A percentile compares a stretch with the other conserved stretches of the same genome.
These are phyloP conservation scores for Pterocarpus santalinus DNA, from an alignment of 306 rosid species.

Conservation along the genomic window DNA sequence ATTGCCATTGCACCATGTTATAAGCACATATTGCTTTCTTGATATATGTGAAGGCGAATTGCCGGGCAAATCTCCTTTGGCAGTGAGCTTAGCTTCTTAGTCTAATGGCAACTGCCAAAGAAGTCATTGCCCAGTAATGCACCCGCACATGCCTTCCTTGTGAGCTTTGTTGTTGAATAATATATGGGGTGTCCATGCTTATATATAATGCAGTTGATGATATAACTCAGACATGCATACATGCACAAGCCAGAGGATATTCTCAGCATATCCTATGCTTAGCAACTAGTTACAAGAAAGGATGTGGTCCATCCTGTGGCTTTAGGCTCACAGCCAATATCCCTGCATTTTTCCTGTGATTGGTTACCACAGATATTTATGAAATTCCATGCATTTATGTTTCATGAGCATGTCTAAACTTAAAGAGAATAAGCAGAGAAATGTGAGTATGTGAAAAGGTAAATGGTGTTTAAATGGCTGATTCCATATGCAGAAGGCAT, in stretches of 20 bases:
- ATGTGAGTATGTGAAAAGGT: slow-evolving; percentile 7
- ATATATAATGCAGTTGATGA: slow-evolving; percentile 52
- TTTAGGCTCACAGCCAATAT: slow-evolving; percentile 30
- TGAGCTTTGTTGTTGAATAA: slow-evolving; percentile 26
- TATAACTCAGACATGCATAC: slow-evolving; percentile 8
- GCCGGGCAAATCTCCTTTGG: slow-evolving; percentile 89
- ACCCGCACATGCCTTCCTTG: slow-evolving; percentile 41
- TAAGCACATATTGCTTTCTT: background rate
- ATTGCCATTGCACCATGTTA: background rate
- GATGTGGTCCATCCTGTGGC: slow-evolving; percentile 44
- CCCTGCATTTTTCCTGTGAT: slow-evolving; percentile 22
- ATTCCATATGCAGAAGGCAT: slow-evolving; percentile 31
- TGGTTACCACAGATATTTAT: slow-evolving; percentile 31
- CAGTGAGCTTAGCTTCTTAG: slow-evolving; percentile 47
- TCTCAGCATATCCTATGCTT: slow-evolving; percentile 52
- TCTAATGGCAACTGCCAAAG: slow-evolving; percentile 58
- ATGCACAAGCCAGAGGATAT: slow-evolving; percentile 45
- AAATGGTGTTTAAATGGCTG: slow-evolving; percentile 8
- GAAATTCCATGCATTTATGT: slow-evolving; percentile 25
- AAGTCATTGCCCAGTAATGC: slow-evolving; percentile 76
- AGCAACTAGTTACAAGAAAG: slow-evolving; percentile 25
- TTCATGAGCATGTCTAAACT: background rate
- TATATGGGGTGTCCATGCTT: background rate
- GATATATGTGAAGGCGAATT: slow-evolving; percentile 52
- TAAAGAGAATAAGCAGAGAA: slow-evolving; percentile 16